Percentiles rank a stretch among this genome's conserved stretches.
Evolutionary conservation across 352 stramenopile species (phyloP).

Genomic region (Poterioochromonas sp.): DNA sequence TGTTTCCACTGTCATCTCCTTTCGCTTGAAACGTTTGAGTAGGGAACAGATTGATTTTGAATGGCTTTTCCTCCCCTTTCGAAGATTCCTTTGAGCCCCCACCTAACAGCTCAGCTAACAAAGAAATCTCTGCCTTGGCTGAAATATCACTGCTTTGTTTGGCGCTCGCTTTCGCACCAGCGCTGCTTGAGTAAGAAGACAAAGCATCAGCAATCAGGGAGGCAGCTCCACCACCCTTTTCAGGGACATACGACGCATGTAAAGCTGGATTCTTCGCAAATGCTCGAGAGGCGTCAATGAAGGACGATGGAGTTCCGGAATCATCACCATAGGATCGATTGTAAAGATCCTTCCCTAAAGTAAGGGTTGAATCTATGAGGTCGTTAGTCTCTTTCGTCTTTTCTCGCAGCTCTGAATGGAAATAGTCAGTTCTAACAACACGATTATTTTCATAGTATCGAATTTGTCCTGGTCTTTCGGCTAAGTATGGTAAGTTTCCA

Average conservation of each 20-base stretch:
- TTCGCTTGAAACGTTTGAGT: background rate
- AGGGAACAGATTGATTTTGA: slow-evolving; percentile 22
- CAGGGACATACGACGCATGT: too few relatives aligned
- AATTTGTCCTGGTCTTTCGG: slow-evolving; percentile 14
- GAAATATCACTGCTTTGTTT: background rate
- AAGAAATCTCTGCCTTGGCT: slow-evolving; percentile 14
- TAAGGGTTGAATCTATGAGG: slow-evolving; percentile 5
- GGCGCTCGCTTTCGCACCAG: background rate
- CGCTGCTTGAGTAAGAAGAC: too few relatives aligned
- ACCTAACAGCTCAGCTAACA: slow-evolving; percentile 30
- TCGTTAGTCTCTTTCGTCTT: background rate
- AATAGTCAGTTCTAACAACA: background rate
- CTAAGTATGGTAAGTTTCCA: background rate
- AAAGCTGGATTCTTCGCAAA: too few relatives aligned
- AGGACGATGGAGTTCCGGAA: background rate
- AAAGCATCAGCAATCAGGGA: background rate
- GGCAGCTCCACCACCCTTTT: too few relatives aligned
- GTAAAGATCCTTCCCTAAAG: background rate
- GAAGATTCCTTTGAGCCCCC: background rate
- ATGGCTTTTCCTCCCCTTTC: background rate
- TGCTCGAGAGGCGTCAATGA: background rate
- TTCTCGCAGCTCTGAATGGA: background rate
- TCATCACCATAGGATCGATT: background rate
- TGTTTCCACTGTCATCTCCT: slow-evolving; percentile 10
- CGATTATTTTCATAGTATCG: slow-evolving; percentile 4